Conservation (phyloP, 805 yeast genomes). For the Metschnikowia arizonensis region DNA sequence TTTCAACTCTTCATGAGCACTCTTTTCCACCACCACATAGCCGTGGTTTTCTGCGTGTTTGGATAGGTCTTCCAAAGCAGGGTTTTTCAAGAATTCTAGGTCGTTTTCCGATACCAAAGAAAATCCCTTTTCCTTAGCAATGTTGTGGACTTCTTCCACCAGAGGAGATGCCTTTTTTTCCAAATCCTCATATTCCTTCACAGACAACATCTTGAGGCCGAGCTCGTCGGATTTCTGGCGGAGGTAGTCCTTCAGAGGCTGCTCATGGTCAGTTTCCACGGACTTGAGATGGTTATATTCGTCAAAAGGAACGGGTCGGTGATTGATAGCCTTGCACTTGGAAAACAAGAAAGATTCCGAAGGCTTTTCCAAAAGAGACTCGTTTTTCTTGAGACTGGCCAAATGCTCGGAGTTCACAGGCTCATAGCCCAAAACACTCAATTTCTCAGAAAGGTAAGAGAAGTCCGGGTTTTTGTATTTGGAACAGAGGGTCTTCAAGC, state of each 20-base stretch:
- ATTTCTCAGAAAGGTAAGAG: conserved; percentile 21
- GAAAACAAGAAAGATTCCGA: conserved; percentile 23
- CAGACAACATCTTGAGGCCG: conserved; percentile 30
- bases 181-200: conserved; percentile 29
- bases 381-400: conserved; percentile 13
- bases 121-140: conserved; percentile 9
- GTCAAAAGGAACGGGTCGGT: conserved; percentile 17
- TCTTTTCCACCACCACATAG: conserved; percentile 11
- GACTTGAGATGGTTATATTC: conserved; percentile 17
- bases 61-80: conserved; percentile 10
- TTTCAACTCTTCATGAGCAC: conserved; percentile 4
- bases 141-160: background rate
- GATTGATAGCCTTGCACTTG: conserved; percentile 19
- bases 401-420: conserved; percentile 14
- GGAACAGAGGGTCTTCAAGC: conserved; percentile 12
- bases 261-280: conserved; percentile 26
- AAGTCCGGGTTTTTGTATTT: conserved; percentile 22
- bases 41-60: conserved; percentile 8
- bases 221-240: conserved; percentile 33
- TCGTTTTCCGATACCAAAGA: conserved; percentile 10
- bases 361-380: conserved; percentile 20
- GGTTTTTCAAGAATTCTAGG: conserved; percentile 8
- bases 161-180: conserved; percentile 16
- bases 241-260: conserved; percentile 32
- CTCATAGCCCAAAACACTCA: conserved; percentile 18